These are phyloP conservation scores for Xylariaceae sp. DNA, from an alignment of 2,329 filamentous ascomycete genomes.

Conservation along the genomic window DNA sequence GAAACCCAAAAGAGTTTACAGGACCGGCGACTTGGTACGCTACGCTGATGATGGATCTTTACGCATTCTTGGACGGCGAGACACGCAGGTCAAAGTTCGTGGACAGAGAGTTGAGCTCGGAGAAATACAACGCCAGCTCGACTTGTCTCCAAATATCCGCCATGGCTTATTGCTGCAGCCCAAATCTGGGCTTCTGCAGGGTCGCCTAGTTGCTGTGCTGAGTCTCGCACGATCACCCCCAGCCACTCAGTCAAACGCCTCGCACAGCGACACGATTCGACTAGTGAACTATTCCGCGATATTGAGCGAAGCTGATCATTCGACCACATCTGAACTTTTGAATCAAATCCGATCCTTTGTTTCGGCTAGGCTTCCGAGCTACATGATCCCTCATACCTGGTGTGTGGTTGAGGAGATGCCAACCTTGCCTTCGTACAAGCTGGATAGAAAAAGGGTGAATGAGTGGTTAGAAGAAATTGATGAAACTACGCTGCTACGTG, in stretches of 20 bases:
- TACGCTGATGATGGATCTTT: slow-evolving; percentile 15
- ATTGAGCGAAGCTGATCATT: neutral
- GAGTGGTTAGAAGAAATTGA: slow-evolving; percentile 10
- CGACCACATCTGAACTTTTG: neutral
- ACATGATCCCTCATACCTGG: slow-evolving; percentile 13
- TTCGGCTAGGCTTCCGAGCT: slow-evolving; percentile 12
- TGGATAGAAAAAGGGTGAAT: slow-evolving; percentile 13
- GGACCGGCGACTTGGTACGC: slow-evolving; percentile 12
- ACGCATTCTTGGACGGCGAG: slow-evolving; percentile 12
- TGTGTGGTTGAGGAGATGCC: slow-evolving; percentile 6
- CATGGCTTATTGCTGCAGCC: slow-evolving; percentile 11
- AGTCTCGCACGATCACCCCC: neutral
- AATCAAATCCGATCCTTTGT: slow-evolving; percentile 8
- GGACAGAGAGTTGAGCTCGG: slow-evolving; percentile 20
- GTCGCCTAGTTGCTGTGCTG: slow-evolving; percentile 9
- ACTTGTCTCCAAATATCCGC: slow-evolving; percentile 10
- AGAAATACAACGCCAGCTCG: slow-evolving; percentile 12
- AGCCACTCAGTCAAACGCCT: neutral
- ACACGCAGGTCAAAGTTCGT: slow-evolving; percentile 15
- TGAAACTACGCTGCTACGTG: neutral
- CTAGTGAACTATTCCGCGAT: no score
- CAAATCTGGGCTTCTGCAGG: slow-evolving; percentile 3
- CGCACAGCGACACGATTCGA: no score
- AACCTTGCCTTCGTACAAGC: slow-evolving; percentile 9
- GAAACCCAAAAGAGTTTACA: slow-evolving; percentile 1